A percentile compares a stretch with the other conserved stretches of the same genome.
These are phyloP conservation scores for Elongisporangium anandrum DNA, from an alignment of 352 stramenopile genomes.

Conservation along the genomic window DNA sequence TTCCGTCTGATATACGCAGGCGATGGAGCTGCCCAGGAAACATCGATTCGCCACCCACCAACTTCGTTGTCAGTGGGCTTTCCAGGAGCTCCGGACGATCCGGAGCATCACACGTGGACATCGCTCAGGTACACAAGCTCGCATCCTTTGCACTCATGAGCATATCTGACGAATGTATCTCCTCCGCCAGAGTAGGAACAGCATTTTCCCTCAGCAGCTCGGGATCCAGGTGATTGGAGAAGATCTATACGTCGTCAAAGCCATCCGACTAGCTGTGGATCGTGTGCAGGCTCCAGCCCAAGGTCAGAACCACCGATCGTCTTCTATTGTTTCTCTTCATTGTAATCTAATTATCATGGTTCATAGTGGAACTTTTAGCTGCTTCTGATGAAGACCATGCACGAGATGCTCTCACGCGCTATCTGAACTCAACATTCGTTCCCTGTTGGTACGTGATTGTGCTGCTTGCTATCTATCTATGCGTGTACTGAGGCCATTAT, in stretches of 20 bases:
- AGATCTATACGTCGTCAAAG: constrained; percentile 1
- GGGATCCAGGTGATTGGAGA: constrained; percentile 10
- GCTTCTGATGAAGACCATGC: constrained; percentile 5
- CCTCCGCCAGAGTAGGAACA: not conserved
- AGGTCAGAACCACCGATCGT: constrained; percentile 7
- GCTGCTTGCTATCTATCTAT: not conserved
- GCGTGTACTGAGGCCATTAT: constrained; percentile 2
- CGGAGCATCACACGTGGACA: constrained; percentile 2
- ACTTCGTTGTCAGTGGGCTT: not conserved
- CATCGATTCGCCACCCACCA: not conserved
- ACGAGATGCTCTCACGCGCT: constrained; percentile 24
- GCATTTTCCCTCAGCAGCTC: constrained; percentile 9
- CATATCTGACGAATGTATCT: not conserved
- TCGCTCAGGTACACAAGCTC: constrained; percentile 4
- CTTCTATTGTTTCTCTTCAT: no score
- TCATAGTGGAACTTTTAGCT: constrained; percentile 17
- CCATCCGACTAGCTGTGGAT: constrained; percentile 1
- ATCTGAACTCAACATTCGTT: constrained; percentile 23
- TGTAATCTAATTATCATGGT: no score
- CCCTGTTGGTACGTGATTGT: constrained; percentile 15
- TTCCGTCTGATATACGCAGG: constrained; percentile 9
- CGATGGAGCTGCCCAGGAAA: not conserved
- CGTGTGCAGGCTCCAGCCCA: constrained; percentile 5
- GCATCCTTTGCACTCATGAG: not conserved
- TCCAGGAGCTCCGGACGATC: constrained; percentile 5